phyloP scores from a whole-genome alignment of 176 grass and related monocot species.

The Avena atlantica region DNA sequence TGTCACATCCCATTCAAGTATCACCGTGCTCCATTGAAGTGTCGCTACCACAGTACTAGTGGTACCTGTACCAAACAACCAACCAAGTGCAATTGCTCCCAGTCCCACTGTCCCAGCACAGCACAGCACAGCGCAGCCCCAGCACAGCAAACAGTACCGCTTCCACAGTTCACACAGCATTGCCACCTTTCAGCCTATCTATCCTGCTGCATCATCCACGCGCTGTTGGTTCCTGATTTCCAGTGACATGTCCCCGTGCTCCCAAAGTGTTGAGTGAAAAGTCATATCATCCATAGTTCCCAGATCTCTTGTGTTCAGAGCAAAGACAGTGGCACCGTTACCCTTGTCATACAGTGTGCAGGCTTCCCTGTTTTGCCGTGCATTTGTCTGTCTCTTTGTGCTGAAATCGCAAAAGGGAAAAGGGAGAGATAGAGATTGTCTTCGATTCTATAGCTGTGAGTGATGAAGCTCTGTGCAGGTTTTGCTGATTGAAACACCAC shows the following conservation, averaged over 20 bases:
- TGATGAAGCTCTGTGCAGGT: constrained; percentile 17
- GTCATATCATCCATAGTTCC: neutral
- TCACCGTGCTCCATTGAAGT: too few relatives aligned
- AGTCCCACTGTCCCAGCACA: neutral
- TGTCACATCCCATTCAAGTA: too few relatives aligned
- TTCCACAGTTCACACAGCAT: neutral
- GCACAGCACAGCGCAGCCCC: neutral
- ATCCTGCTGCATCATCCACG: neutral
- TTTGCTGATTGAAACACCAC: neutral
- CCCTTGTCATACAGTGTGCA: neutral
- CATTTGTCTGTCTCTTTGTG: constrained; percentile 2
- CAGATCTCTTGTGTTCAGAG: constrained; percentile 29
- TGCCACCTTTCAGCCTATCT: neutral
- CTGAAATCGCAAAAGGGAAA: neutral
- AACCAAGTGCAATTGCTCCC: too few relatives aligned
- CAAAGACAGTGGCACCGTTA: neutral
- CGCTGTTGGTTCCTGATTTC: neutral
- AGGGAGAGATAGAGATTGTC: neutral
- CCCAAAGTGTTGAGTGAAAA: neutral
- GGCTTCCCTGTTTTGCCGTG: neutral
- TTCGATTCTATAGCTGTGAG: neutral
- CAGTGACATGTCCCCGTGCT: neutral
- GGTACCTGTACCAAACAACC: too few relatives aligned
- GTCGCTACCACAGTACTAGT: too few relatives aligned
- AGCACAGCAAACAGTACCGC: constrained; percentile 17